Evolutionary conservation across 768 basidiomycete genomes (phyloP).

Genomic region (Rhizopogon vinicolor): DNA sequence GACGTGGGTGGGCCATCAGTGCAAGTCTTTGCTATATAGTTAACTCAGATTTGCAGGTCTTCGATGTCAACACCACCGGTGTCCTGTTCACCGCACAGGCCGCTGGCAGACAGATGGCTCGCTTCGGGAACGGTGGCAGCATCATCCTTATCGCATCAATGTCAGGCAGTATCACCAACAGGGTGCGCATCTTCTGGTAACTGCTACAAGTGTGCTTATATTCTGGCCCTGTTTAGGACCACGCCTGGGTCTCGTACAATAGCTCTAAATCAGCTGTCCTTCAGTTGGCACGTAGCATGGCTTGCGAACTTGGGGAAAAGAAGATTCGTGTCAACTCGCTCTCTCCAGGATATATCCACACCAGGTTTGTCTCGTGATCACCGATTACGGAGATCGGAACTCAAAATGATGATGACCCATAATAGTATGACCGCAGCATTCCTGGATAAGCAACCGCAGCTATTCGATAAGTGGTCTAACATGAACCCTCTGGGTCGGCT

Average conservation of each 20-base stretch:
- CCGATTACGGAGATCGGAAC: not conserved
- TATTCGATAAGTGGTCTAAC: conserved; percentile 62
- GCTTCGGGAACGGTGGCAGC: conserved; percentile 42
- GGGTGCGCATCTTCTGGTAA: conserved; percentile 31
- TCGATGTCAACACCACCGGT: conserved; percentile 62
- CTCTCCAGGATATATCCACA: conserved; percentile 76
- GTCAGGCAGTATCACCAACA: conserved; percentile 68
- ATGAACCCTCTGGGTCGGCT: conserved; percentile 69
- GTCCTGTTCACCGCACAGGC: conserved; percentile 61
- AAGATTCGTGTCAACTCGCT: conserved; percentile 71
- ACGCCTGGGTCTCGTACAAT: conserved; percentile 76
- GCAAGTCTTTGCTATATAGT: not conserved
- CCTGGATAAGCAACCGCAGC: conserved; percentile 58
- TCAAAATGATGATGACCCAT: not conserved
- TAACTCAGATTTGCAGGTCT: conserved; percentile 37
- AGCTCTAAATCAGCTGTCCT: conserved; percentile 73
- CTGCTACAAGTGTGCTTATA: not conserved
- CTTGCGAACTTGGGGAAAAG: conserved; percentile 66
- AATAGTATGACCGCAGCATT: conserved; percentile 71
- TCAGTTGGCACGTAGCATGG: conserved; percentile 81
- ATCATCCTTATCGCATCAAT: conserved; percentile 60
- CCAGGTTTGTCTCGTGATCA: conserved; percentile 39
- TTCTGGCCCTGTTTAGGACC: conserved; percentile 42
- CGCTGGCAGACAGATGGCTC: conserved; percentile 53
- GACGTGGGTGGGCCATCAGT: conserved; percentile 35